phyloP scores from a whole-genome alignment of 139 green algal genomes.

The Chlamydomonas asymmetrica region DNA sequence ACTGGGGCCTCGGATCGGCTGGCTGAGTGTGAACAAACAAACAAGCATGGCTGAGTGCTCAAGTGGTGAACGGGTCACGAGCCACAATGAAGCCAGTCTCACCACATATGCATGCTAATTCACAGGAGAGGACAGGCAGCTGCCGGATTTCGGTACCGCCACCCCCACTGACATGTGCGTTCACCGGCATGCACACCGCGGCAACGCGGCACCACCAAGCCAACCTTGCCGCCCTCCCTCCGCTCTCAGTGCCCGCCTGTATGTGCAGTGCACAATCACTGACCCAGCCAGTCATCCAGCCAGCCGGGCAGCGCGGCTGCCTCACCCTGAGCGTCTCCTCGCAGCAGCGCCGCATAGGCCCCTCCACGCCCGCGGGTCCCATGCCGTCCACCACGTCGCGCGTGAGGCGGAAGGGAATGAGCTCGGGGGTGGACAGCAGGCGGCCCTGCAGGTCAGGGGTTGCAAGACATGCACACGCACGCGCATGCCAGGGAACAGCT shows the following conservation, averaged over 20 bases:
- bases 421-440: conserved; percentile 89
- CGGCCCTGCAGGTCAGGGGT: conserved; percentile 39
- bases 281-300: not conserved
- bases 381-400: conserved; percentile 93
- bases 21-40: not conserved
- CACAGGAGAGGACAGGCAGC: not conserved
- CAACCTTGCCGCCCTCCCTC: too few relatives aligned
- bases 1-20: not conserved
- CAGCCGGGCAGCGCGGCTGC: conserved; percentile 24
- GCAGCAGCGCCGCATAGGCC: conserved; percentile 87
- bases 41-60: not conserved
- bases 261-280: not conserved
- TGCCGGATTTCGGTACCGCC: not conserved
- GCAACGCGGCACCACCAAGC: not conserved
- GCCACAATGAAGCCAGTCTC: too few relatives aligned
- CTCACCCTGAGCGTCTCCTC: conserved; percentile 83
- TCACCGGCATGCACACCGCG: not conserved
- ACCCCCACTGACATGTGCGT: not conserved
- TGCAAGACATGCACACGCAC: too few relatives aligned
- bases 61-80: not conserved
- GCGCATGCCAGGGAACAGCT: too few relatives aligned
- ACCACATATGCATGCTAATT: too few relatives aligned
- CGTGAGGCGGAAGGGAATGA: conserved; percentile 95
- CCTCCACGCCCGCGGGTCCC: conserved; percentile 85
- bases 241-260: too few relatives aligned